Evolutionary conservation across 1,284 basidiomycete species (phyloP).

Genomic region (Austropuccinia psidii): DNA sequence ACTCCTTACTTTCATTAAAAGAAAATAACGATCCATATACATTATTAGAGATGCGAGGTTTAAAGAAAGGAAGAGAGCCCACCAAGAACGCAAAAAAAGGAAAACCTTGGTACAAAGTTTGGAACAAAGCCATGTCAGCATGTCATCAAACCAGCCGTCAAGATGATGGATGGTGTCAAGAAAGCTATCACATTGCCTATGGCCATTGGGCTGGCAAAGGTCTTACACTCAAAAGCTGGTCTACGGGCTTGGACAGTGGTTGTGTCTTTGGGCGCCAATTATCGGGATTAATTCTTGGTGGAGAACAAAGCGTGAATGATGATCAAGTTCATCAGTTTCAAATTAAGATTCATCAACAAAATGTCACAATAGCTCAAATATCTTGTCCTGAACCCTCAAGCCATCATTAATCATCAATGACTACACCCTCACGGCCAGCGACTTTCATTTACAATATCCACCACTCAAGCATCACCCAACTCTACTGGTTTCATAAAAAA

Average conservation of each 20-base stretch:
- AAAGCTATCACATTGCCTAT: slow-evolving; percentile 8
- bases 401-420: background rate
- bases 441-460: background rate
- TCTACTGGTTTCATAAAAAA: no score
- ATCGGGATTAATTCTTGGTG: slow-evolving; percentile 20
- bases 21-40: slow-evolving; percentile 27
- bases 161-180: background rate
- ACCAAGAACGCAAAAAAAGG: slow-evolving; percentile 4
- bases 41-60: slow-evolving; percentile 21
- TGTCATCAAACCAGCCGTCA: background rate
- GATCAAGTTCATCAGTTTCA: background rate
- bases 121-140: slow-evolving; percentile 21
- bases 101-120: slow-evolving; percentile 29
- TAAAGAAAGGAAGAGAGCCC: background rate
- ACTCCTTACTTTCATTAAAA: background rate
- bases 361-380: background rate
- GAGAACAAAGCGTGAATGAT: background rate
- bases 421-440: background rate
- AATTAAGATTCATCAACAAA: background rate
- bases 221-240: slow-evolving; percentile 23
- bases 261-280: slow-evolving; percentile 24
- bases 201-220: slow-evolving; percentile 36
- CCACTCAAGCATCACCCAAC: no score
- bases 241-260: slow-evolving; percentile 20
- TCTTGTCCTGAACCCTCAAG: background rate